Conservation (phyloP, 2,329 filamentous ascomycete genomes). For the Colletotrichum eremochloae region DNA sequence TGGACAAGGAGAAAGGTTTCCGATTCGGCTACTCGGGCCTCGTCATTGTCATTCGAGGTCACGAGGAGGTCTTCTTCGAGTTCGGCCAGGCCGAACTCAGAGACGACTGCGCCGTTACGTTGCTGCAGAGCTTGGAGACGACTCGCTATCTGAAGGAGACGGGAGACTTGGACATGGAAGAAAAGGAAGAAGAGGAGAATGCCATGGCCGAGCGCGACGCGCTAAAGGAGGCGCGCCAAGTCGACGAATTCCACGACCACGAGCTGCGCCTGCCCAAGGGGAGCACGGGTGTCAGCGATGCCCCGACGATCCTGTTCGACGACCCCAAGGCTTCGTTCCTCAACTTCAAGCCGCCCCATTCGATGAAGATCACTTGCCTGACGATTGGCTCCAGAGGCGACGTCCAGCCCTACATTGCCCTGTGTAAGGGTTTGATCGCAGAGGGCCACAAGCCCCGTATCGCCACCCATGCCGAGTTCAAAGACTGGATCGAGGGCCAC, state of each 20-base stretch:
- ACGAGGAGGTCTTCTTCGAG: conserved; percentile 97
- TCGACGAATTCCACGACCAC: conserved; percentile 63
- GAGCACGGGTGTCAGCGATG: conserved; percentile 63
- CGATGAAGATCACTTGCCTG: conserved; percentile 89
- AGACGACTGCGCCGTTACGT: conserved; percentile 88
- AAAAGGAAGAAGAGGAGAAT: conserved; percentile 77
- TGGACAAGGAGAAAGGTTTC: conserved; percentile 95
- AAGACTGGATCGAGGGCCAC: conserved; percentile 89
- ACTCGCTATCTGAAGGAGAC: conserved; percentile 79
- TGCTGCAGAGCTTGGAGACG: conserved; percentile 82
- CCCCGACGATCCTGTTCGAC: conserved; percentile 87
- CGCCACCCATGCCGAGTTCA: conserved; percentile 92
- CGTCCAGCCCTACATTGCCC: conserved; percentile 96
- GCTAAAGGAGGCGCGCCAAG: conserved; percentile 77
- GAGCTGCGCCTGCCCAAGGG: conserved; percentile 64
- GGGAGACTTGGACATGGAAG: conserved; percentile 74
- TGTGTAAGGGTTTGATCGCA: conserved; percentile 89
- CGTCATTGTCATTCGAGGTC: conserved; percentile 91
- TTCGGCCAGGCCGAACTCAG: conserved; percentile 82
- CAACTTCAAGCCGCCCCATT: conserved; percentile 87
- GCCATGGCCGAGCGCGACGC: conserved; percentile 87
- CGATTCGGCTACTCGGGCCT: conserved; percentile 91
- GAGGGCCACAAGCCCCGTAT: conserved; percentile 91
- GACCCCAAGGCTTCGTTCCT: conserved; percentile 89
- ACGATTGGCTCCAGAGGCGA: conserved; percentile 97